A percentile compares a stretch with the other conserved stretches of the same genome.
phyloP scores from a whole-genome alignment of 2,329 filamentous ascomycete genomes.

The Clonostachys chloroleuca region DNA sequence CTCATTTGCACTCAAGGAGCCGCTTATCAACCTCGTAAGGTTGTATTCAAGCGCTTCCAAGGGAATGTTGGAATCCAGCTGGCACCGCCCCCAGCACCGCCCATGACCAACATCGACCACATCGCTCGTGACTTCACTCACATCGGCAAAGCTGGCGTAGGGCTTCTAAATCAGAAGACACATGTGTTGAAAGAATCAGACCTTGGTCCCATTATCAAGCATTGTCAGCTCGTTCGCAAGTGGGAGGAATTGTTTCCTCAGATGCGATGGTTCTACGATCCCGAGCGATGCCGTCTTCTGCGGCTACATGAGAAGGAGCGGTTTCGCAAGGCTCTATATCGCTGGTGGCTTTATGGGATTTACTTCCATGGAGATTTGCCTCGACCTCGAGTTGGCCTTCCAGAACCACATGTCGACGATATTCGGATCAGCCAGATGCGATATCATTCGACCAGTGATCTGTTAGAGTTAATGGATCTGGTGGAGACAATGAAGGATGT shows the following conservation, averaged over 20 bases:
- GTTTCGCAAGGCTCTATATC: constrained; percentile 44
- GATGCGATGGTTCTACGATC: constrained; percentile 40
- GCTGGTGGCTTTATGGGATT: constrained; percentile 50
- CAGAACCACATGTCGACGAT: constrained; percentile 31
- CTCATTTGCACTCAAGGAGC: constrained; percentile 17
- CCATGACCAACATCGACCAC: not conserved
- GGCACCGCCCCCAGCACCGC: not conserved
- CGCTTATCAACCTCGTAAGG: constrained; percentile 28
- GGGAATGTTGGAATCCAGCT: constrained; percentile 22
- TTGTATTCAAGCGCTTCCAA: constrained; percentile 29
- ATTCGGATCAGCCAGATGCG: constrained; percentile 36
- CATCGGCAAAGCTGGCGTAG: constrained; percentile 7
- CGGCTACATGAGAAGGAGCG: constrained; percentile 34
- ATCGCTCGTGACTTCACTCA: constrained; percentile 10
- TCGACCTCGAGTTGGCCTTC: constrained; percentile 26
- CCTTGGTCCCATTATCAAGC: constrained; percentile 21
- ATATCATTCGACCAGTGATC: constrained; percentile 33
- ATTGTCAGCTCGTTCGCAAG: constrained; percentile 26
- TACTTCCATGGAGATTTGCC: constrained; percentile 44
- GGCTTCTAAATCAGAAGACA: constrained; percentile 2
- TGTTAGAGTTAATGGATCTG: constrained; percentile 40
- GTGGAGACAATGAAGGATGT: constrained; percentile 37
- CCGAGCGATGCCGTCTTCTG: constrained; percentile 39
- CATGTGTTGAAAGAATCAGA: constrained; percentile 24
- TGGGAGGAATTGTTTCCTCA: constrained; percentile 35